phyloP scores from a whole-genome alignment of 371 early-diverging fungal species.

The Entomophthora muscae region DNA sequence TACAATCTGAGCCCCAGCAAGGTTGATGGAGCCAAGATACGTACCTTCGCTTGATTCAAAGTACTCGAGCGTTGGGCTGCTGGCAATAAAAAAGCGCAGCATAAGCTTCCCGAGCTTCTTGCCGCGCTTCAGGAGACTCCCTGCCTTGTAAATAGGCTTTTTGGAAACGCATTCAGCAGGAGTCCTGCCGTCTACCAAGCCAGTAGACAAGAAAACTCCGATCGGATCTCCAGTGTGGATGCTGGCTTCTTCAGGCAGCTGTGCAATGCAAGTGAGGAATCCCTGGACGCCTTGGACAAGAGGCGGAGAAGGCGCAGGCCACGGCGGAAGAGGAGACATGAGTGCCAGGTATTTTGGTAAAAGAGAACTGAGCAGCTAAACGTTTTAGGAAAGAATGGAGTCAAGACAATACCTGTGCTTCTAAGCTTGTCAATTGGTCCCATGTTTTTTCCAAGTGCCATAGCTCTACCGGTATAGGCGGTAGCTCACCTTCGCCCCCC shows the following conservation, averaged over 20 bases:
- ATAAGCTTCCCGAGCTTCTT: slow-evolving; percentile 79
- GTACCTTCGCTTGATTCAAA: slow-evolving; percentile 42
- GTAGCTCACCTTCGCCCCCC: neutral
- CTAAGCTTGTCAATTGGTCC: neutral
- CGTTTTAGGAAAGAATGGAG: neutral
- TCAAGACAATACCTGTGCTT: neutral
- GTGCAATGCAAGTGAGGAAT: neutral
- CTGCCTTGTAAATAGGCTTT: neutral
- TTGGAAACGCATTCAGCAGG: neutral
- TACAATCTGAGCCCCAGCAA: slow-evolving; percentile 27
- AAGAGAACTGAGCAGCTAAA: neutral
- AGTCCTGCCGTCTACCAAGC: neutral
- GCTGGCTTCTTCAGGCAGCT: neutral
- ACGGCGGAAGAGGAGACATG: neutral
- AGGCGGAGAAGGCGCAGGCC: neutral
- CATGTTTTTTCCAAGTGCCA: neutral
- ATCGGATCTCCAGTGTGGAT: neutral
- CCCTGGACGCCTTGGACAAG: neutral
- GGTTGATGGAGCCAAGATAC: slow-evolving; percentile 26
- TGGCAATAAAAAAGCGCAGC: slow-evolving; percentile 46
- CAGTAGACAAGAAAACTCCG: neutral
- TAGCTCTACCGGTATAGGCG: neutral
- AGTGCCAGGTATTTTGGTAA: neutral
- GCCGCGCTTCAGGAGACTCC: slow-evolving; percentile 33
- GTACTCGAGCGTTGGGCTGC: slow-evolving; percentile 41